Conservation (phyloP, 371 early-diverging fungal species). For the Zopfochytrium polystomum region DNA sequence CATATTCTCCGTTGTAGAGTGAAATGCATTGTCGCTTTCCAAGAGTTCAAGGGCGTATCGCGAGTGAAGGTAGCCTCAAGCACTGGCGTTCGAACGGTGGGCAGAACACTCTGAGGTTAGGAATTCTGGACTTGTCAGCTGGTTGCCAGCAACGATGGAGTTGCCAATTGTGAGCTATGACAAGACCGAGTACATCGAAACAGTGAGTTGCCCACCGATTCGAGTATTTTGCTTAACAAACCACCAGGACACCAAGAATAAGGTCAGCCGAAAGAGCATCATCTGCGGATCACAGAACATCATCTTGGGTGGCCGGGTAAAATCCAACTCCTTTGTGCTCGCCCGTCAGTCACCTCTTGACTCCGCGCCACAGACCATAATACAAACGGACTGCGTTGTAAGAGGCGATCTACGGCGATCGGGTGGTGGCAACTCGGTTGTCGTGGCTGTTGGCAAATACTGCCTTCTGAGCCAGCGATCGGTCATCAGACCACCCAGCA, state of each 20-base stretch:
- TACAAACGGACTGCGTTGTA: slow-evolving; percentile 84
- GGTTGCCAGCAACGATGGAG: no score
- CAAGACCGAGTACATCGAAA: slow-evolving; percentile 73
- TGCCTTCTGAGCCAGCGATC: slow-evolving; percentile 74
- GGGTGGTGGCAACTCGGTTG: slow-evolving; percentile 81
- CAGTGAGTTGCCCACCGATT: slow-evolving; percentile 49
- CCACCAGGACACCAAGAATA: slow-evolving; percentile 87
- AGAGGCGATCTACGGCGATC: slow-evolving; percentile 89
- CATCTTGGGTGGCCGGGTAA: slow-evolving; percentile 88
- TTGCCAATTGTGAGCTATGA: slow-evolving; percentile 52
- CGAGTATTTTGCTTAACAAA: not conserved
- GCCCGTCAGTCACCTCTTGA: not conserved
- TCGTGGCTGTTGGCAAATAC: slow-evolving; percentile 86
- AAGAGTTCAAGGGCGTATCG: no score
- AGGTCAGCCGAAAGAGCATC: slow-evolving; percentile 83
- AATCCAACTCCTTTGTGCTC: not conserved
- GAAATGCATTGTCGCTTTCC: no score
- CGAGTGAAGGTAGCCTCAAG: no score
- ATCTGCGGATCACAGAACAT: slow-evolving; percentile 82
- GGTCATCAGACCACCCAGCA: slow-evolving; percentile 90
- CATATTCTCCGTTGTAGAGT: no score
- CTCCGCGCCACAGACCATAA: slow-evolving; percentile 68
- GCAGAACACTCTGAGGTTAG: no score
- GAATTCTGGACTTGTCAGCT: no score
- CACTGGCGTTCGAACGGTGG: no score